Base-by-base conservation (phyloP, 352 stramenopile species). In the Phytophthora europaea region DNA sequence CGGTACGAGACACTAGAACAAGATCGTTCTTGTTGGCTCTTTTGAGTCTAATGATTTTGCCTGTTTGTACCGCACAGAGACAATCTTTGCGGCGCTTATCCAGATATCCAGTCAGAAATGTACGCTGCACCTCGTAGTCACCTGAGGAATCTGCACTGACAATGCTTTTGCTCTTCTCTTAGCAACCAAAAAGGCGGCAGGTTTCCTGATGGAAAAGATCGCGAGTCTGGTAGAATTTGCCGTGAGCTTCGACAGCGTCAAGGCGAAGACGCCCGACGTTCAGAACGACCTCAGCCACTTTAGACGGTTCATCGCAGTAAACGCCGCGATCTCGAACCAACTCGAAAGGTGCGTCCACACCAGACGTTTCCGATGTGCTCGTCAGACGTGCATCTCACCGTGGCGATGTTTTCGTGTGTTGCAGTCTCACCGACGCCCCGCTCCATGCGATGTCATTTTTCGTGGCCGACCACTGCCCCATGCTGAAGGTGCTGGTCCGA, bases 201-300 rank as follows among this genome's bases (percentile, higher is more conserved):
- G 57, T 54, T 78, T 75, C 45, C 69, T 85, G 6, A 83, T 85
- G 69, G 80, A 86, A 38, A 90, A 85, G 60, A 78, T 90, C 31
- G 80, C 82, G 5, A 83, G 83, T 60, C 38, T 91, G 8, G 67
- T 90, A 20, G 82, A 88, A 53, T 90, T 87, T 48, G 79, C 76
- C 13, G 73, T 91, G 16, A 74, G 61, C 55, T 91, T 91, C 45
- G 84, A 91, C 63, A 80, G 70, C 51, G 64, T 85, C 38, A 91
- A 91, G 68, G 62, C 79, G 20, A 79, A 76, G 34, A 89, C 77
- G 23, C 80, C 84, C 22, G 74, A 84, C 20, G 74, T 91, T 40
- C 84, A 91, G 70, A 91, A 91, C 63, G 84, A 91, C 58, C 65
- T 91, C 50, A 91, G 84, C 66, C 80, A 84, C 57, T 90, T 90